Evolutionary conservation across 768 basidiomycete species (phyloP), one percentile per base, ranked within the genome.

Genomic region (Suillus americanus): DNA sequence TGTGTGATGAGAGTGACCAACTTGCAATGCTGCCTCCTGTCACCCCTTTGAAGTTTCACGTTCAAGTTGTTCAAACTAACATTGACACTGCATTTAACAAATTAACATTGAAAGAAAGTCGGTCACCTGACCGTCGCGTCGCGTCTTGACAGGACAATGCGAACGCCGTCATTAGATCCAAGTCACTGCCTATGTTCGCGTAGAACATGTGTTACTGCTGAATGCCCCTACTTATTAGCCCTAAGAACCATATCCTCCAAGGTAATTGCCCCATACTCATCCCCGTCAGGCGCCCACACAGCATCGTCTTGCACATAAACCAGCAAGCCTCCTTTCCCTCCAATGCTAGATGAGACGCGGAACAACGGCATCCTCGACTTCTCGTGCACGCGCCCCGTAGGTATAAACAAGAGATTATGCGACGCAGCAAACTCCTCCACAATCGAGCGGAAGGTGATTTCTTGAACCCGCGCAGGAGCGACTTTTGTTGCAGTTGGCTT

Each of bases 301-400:
- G 95, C 96, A 78, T 97, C 95, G 70, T 97, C 95, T 68, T 88
- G 80, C 50, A 99, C 85, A 78, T 97, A 99, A 28, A 97, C 89
- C 69, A 94, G 79, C 50, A 98, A 72, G 0, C 97, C 97, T 10
- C 93, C 91, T 70, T 88, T 90, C 13, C 94, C 95, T 74, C 94
- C 93, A 16, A 86, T 86, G 25, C 83, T 88, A 61, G 80, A 80
- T 63, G 93, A 92, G 14, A 98, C 88, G 59, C 90, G 86, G 81
- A 89, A 98, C 59, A 99, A 75, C 8, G 94, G 94, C 89, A 96
- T 92, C 62, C 96, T 86, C 20, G 95, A 94, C 54, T 79, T 82
- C 69, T 90, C 90, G 70, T 99, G 94, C 16, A 88, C 90, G 57
- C 86, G 86, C 2, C 96, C 97, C 13, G 89, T 88, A 6, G 95